Conservation (phyloP, 768 basidiomycete genomes). For the Termitomyces sp. region DNA sequence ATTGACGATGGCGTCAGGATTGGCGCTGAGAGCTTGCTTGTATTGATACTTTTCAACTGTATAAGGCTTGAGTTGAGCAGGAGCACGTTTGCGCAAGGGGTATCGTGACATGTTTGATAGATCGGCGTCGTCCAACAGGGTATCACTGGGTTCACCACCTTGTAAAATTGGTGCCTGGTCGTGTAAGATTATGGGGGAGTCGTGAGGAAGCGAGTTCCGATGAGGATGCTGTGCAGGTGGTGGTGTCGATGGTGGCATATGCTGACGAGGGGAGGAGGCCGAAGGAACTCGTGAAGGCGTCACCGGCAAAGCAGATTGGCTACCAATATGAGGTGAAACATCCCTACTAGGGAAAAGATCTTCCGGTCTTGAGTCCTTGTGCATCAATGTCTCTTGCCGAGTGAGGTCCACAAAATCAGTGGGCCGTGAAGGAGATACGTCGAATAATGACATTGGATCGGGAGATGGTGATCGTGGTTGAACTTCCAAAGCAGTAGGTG, state of each 20-base stretch:
- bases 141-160: neutral
- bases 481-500: conserved; percentile 6
- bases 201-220: neutral
- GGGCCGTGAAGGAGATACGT: neutral
- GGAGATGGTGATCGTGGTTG: conserved; percentile 16
- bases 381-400: neutral
- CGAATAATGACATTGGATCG: conserved; percentile 16
- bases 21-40: conserved; percentile 44
- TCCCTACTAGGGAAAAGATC: neutral
- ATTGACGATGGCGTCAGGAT: conserved; percentile 71
- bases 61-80: conserved; percentile 63
- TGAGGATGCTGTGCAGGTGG: neutral
- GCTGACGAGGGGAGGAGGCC: neutral
- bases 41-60: conserved; percentile 54
- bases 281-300: neutral
- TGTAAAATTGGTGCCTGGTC: conserved; percentile 1
- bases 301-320: neutral
- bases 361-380: neutral
- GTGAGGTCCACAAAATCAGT: neutral
- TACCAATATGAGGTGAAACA: neutral
- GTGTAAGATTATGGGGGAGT: neutral
- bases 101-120: conserved; percentile 37
- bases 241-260: neutral
- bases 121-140: neutral
- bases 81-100: conserved; percentile 51